A percentile compares a stretch with the other conserved stretches of the same genome.
These are phyloP conservation scores for Limtongia smithiae DNA, from an alignment of 805 yeast genomes.

Conservation along the genomic window DNA sequence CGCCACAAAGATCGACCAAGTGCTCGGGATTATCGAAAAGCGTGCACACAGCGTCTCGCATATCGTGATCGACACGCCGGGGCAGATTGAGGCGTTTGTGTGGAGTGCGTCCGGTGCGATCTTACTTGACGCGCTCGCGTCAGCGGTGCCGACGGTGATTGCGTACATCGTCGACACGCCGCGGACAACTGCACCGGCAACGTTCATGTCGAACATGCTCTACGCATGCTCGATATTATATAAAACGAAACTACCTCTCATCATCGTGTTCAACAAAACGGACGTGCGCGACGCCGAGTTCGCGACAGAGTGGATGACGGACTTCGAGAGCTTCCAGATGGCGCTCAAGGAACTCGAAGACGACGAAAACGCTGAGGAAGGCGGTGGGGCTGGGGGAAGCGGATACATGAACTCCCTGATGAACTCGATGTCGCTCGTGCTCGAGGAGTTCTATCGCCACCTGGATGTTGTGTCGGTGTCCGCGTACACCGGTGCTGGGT, in stretches of 20 bases:
- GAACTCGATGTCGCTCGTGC: constrained; percentile 91
- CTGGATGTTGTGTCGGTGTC: constrained; percentile 91
- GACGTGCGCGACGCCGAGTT: constrained; percentile 82
- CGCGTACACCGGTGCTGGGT: constrained; percentile 89
- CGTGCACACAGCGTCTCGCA: constrained; percentile 47
- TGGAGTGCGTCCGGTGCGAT: constrained; percentile 95
- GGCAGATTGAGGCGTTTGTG: constrained; percentile 96
- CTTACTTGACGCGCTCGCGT: constrained; percentile 93
- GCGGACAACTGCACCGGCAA: constrained; percentile 87
- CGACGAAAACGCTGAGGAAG: constrained; percentile 54
- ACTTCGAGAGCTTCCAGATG: constrained; percentile 84
- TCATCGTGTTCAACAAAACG: constrained; percentile 90
- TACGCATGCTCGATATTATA: constrained; percentile 96
- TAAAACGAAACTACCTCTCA: constrained; percentile 95
- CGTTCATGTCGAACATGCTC: constrained; percentile 96
- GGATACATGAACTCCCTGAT: constrained; percentile 94
- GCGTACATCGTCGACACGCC: constrained; percentile 98
- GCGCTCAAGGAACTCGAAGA: constrained; percentile 70
- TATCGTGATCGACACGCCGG: constrained; percentile 94
- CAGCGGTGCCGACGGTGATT: constrained; percentile 90
- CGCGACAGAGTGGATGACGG: constrained; percentile 96
- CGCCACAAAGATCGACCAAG: constrained; percentile 95
- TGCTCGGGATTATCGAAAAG: constrained; percentile 77
- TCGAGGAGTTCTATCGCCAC: constrained; percentile 92
- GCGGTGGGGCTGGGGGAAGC: no score